These are phyloP conservation scores for Tuber magnatum DNA, from an alignment of 495 filamentous ascomycete genomes.

Conservation along the genomic window DNA sequence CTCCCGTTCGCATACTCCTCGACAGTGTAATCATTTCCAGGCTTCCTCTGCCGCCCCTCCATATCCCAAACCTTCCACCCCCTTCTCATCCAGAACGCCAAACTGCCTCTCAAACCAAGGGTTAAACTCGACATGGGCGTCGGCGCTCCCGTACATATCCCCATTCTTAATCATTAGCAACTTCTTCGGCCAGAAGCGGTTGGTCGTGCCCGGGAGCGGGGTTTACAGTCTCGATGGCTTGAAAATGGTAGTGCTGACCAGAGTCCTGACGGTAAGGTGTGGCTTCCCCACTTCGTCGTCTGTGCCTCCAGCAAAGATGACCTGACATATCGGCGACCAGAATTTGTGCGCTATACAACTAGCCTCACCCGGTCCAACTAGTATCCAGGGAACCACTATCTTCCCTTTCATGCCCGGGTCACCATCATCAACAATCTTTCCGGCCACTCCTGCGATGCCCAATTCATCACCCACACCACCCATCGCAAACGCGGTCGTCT, in stretches of 20 bases:
- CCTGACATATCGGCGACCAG: slow-evolving; percentile 12
- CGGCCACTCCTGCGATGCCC: slow-evolving; percentile 13
- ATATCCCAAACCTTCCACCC: slow-evolving; percentile 77
- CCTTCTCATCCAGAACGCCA: slow-evolving; percentile 63
- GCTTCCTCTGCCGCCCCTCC: slow-evolving; percentile 34
- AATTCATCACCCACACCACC: slow-evolving; percentile 25
- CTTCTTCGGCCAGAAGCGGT: not conserved
- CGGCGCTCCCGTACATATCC: slow-evolving; percentile 37
- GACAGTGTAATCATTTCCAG: not conserved
- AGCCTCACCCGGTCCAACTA: not conserved
- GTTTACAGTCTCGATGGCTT: slow-evolving; percentile 10
- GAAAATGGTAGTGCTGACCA: slow-evolving; percentile 18
- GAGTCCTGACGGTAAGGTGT: slow-evolving; percentile 23
- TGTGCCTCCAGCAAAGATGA: slow-evolving; percentile 9
- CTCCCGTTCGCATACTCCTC: slow-evolving; percentile 15
- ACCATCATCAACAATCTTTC: not conserved
- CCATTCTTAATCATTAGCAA: slow-evolving; percentile 14
- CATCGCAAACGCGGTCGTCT: slow-evolving; percentile 17
- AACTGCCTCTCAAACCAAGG: slow-evolving; percentile 61
- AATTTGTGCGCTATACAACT: slow-evolving; percentile 1
- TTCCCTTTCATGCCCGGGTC: not conserved
- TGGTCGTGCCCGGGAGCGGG: slow-evolving; percentile 4
- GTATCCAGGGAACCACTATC: not conserved
- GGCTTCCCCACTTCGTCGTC: slow-evolving; percentile 10
- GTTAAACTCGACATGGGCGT: slow-evolving; percentile 71